A percentile compares a stretch with the other conserved stretches of the same genome.
These are phyloP conservation scores for Entomortierella parvispora DNA, from an alignment of 192 early-diverging fungal species.

Conservation along the genomic window DNA sequence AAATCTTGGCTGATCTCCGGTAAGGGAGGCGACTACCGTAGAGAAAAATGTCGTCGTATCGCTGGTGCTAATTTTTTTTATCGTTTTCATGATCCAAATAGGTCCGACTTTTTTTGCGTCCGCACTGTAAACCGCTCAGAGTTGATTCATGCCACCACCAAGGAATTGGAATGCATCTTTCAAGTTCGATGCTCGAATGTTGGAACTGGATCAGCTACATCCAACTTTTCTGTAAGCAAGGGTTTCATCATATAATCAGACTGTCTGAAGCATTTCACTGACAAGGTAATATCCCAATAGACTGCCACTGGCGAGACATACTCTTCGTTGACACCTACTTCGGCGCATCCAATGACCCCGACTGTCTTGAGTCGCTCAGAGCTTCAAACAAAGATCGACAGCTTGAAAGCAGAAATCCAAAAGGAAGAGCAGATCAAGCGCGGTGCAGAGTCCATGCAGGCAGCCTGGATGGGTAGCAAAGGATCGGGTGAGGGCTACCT, in stretches of 20 bases:
- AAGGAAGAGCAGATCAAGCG: constrained; percentile 53
- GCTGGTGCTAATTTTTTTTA: background rate
- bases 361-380: constrained; percentile 20
- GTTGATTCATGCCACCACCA: constrained; percentile 41
- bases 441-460: constrained; percentile 49
- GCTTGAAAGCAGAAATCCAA: constrained; percentile 31
- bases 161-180: constrained; percentile 50
- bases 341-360: background rate
- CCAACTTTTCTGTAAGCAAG: constrained; percentile 30
- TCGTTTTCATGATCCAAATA: background rate
- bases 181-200: constrained; percentile 49
- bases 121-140: constrained; percentile 46
- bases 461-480: constrained; percentile 39
- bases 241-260: background rate
- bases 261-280: no score
- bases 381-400: constrained; percentile 23
- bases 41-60: background rate
- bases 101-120: constrained; percentile 51
- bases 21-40: background rate
- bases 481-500: constrained; percentile 35
- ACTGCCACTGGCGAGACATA: constrained; percentile 30
- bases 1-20: constrained; percentile 39
- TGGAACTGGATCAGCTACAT: constrained; percentile 21
- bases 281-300: background rate
- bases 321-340: constrained; percentile 4